phyloP scores from a whole-genome alignment of 2,329 filamentous ascomycete species.

The Gremmenia infestans region DNA sequence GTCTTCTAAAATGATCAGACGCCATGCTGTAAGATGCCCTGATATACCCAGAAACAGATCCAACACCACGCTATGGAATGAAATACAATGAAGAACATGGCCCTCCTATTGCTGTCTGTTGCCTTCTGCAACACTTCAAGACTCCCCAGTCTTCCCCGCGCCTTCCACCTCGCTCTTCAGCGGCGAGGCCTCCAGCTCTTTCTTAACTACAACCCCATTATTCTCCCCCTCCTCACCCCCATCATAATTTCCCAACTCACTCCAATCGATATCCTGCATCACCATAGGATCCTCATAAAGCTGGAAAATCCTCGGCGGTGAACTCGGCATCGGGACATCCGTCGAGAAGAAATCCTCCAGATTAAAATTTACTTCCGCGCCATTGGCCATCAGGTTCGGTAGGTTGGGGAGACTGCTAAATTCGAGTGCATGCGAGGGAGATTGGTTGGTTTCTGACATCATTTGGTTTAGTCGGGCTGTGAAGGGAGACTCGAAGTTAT shows the following conservation, averaged over 20 bases:
- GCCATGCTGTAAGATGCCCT: neutral
- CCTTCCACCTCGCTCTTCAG: slow-evolving; percentile 6
- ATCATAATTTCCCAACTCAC: slow-evolving; percentile 20
- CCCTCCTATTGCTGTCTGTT: no score
- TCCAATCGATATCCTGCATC: slow-evolving; percentile 25
- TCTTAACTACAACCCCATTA: slow-evolving; percentile 15
- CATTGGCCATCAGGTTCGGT: slow-evolving; percentile 14
- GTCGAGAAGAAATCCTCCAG: slow-evolving; percentile 40
- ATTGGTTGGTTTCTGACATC: slow-evolving; percentile 28
- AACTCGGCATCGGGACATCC: slow-evolving; percentile 41
- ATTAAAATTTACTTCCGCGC: slow-evolving; percentile 23
- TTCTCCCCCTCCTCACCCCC: slow-evolving; percentile 2
- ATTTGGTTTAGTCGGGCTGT: slow-evolving; percentile 30
- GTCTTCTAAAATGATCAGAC: slow-evolving; percentile 1
- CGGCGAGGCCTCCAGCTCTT: slow-evolving; percentile 18
- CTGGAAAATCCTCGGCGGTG: slow-evolving; percentile 36
- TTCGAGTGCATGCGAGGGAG: slow-evolving; percentile 27
- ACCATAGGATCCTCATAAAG: slow-evolving; percentile 27
- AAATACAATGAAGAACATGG: slow-evolving; percentile 6
- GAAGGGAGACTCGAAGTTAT: slow-evolving; percentile 33
- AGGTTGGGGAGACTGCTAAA: slow-evolving; percentile 33
- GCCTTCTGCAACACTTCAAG: neutral
- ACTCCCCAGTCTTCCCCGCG: neutral
- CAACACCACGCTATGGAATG: slow-evolving; percentile 25
- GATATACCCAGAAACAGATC: neutral